phyloP scores from a whole-genome alignment of 768 basidiomycete genomes.

The Terana coerulea region DNA sequence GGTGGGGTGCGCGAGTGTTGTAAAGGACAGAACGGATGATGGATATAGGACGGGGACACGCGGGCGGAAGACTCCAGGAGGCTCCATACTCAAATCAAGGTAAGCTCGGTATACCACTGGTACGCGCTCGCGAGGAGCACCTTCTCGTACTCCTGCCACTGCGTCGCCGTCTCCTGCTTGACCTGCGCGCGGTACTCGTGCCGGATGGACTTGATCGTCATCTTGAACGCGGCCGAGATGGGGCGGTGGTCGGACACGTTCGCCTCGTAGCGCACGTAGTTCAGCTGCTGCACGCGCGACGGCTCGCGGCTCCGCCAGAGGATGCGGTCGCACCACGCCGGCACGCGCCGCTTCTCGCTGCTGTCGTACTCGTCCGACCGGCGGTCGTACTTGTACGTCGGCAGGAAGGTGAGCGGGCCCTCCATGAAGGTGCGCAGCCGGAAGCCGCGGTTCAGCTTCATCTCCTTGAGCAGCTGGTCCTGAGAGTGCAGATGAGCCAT shows the following conservation, averaged over 20 bases:
- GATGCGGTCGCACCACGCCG: slow-evolving; percentile 97
- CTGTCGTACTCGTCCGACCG: slow-evolving; percentile 77
- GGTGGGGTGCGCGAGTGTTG: no score
- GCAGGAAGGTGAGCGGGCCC: slow-evolving; percentile 75
- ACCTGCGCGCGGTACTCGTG: slow-evolving; percentile 53
- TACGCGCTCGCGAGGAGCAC: slow-evolving; percentile 28
- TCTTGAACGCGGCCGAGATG: slow-evolving; percentile 71
- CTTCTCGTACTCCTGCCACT: slow-evolving; percentile 42
- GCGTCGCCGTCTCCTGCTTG: slow-evolving; percentile 49
- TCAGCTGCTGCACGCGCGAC: slow-evolving; percentile 56
- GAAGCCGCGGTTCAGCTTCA: slow-evolving; percentile 83
- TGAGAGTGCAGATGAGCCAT: slow-evolving; percentile 58
- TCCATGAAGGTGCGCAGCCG: slow-evolving; percentile 82
- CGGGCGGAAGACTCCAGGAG: no score
- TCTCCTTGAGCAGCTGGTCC: slow-evolving; percentile 89
- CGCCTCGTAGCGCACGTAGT: slow-evolving; percentile 80
- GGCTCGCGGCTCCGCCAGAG: slow-evolving; percentile 65
- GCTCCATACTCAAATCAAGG: slow-evolving; percentile 16
- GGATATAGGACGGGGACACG: no score
- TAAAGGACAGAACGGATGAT: no score
- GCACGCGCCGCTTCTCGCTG: slow-evolving; percentile 83
- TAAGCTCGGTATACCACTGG: slow-evolving; percentile 33
- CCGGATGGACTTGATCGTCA: slow-evolving; percentile 72
- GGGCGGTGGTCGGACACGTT: slow-evolving; percentile 92
- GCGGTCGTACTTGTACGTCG: slow-evolving; percentile 95